phyloP scores from a whole-genome alignment of 495 filamentous ascomycete genomes.

The Aspergillus egyptiacus region DNA sequence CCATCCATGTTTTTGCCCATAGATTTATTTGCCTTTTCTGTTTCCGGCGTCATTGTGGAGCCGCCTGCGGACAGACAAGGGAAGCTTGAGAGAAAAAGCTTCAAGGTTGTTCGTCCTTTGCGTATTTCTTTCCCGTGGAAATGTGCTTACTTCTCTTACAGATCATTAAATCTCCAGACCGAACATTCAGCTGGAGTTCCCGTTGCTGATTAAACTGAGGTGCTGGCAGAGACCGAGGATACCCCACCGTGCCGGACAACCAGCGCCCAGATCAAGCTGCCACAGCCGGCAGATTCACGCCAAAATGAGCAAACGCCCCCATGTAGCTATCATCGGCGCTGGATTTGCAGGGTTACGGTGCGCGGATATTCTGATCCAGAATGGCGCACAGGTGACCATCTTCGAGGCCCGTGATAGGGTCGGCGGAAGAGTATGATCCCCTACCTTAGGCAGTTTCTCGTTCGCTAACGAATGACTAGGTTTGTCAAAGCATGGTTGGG shows the following conservation, averaged over 20 bases:
- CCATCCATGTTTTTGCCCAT: too few species aligned
- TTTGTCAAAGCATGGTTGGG: constrained; percentile 34
- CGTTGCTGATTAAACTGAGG: not conserved
- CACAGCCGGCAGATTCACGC: not conserved
- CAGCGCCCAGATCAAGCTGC: not conserved
- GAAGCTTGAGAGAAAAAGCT: not conserved
- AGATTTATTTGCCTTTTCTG: not conserved
- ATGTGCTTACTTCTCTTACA: not conserved
- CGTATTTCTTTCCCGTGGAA: not conserved
- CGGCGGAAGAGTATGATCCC: constrained; percentile 65
- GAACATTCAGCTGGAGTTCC: too few species aligned
- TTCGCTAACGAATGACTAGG: constrained; percentile 19
- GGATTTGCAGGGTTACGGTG: constrained; percentile 84
- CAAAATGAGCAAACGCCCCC: constrained; percentile 33
- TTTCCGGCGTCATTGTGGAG: not conserved
- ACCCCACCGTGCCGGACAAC: not conserved
- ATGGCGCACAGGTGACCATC: constrained; percentile 76
- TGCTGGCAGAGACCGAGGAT: not conserved
- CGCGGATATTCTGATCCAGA: constrained; percentile 71
- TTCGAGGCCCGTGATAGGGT: constrained; percentile 79
- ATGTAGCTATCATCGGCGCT: constrained; percentile 75
- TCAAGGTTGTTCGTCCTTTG: too few species aligned
- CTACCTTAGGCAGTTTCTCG: not conserved
- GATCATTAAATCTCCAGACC: too few species aligned
- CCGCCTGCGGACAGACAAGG: too few species aligned